phyloP scores from a whole-genome alignment of 78 protist genomes.

The Dictyostelium capitatum region DNA sequence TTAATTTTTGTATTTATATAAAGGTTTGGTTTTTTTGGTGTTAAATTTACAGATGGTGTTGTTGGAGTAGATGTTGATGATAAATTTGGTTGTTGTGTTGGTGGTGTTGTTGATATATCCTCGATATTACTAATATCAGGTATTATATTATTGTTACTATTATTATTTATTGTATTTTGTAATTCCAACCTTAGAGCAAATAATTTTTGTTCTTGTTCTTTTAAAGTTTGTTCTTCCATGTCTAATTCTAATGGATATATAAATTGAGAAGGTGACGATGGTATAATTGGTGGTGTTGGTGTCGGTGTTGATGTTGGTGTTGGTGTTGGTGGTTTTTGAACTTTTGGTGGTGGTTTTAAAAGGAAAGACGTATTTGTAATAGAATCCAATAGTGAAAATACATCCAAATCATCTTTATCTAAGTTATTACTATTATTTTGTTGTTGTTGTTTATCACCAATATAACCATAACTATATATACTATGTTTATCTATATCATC shows the following conservation, averaged over 20 bases:
- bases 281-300: background rate
- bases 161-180: background rate
- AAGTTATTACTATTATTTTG: background rate
- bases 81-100: background rate
- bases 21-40: conserved; percentile 56
- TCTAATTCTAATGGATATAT: background rate
- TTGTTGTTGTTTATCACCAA: background rate
- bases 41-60: background rate
- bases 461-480: conserved; percentile 3
- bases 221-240: background rate
- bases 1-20: conserved; percentile 33
- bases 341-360: background rate
- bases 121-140: background rate
- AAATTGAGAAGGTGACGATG: background rate
- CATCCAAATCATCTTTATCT: conserved; percentile 8
- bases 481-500: background rate
- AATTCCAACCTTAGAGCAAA: background rate
- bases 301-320: no score
- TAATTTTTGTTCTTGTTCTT: conserved; percentile 6
- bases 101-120: background rate
- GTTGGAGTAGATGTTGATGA: background rate
- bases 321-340: background rate
- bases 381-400: background rate
- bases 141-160: background rate
- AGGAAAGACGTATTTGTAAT: background rate